Conservation (phyloP, 176 grass and related monocot species). For the Paspalum vaginatum region DNA sequence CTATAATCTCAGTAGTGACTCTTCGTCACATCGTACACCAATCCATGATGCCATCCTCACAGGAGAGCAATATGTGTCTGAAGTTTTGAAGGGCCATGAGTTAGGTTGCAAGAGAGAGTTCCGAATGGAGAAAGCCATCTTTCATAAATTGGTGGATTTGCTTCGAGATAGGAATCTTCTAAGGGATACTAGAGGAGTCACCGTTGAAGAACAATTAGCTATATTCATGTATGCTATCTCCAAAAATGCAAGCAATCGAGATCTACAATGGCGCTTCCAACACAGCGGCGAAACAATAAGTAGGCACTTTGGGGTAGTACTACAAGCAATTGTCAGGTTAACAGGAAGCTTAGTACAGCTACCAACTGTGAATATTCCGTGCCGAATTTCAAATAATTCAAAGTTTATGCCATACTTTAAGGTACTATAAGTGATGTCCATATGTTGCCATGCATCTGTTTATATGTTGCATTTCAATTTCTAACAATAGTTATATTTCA, state of each 20-base stretch:
- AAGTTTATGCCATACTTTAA: constrained; percentile 16
- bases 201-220: not conserved
- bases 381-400: not conserved
- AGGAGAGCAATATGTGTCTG: not conserved
- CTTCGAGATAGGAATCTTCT: constrained; percentile 1
- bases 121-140: not conserved
- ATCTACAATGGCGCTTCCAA: constrained; percentile 1
- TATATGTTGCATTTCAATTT: not conserved
- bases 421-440: not conserved
- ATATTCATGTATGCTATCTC: constrained; percentile 9
- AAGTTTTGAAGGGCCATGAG: constrained; percentile 1
- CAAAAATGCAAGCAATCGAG: constrained; percentile 10
- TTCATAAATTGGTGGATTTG: not conserved
- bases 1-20: not conserved
- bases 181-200: not conserved
- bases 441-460: not conserved
- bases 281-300: not conserved
- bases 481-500: not conserved
- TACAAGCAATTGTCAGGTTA: not conserved
- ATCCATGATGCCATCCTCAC: constrained; percentile 5
- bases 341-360: constrained; percentile 1
- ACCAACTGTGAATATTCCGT: not conserved
- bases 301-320: not conserved
- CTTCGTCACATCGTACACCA: not conserved
- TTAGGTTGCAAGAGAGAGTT: constrained; percentile 4